Percentiles rank a stretch among this genome's conserved stretches.
These are phyloP conservation scores for Neonectria ditissima DNA, from an alignment of 2,329 filamentous ascomycete species.

Conservation along the genomic window DNA sequence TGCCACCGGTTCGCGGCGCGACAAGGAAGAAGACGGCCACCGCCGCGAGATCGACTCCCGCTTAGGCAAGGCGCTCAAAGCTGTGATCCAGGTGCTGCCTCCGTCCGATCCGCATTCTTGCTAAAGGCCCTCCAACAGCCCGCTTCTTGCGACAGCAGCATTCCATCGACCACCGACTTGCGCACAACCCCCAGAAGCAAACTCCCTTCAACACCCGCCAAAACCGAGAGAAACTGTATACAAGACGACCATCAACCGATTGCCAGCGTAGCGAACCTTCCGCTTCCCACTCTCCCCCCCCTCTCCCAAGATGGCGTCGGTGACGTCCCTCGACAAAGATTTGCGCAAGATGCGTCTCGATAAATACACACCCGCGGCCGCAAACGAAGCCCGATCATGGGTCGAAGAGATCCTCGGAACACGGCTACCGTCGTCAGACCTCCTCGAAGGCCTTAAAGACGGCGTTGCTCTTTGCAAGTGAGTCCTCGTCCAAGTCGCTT, in stretches of 20 bases:
- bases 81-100: constrained; percentile 6
- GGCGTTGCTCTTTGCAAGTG: constrained; percentile 94
- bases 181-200: neutral
- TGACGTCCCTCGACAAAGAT: constrained; percentile 93
- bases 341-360: constrained; percentile 92
- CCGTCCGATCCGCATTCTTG: constrained; percentile 10
- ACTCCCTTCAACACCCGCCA: neutral
- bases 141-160: constrained; percentile 24
- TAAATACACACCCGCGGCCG: constrained; percentile 91
- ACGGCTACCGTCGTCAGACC: constrained; percentile 76
- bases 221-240: neutral
- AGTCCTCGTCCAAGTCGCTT: constrained; percentile 44
- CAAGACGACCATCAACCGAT: neutral
- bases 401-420: constrained; percentile 86
- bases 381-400: constrained; percentile 86
- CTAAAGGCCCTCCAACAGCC: neutral
- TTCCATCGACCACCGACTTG: constrained; percentile 15
- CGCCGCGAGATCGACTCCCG: neutral
- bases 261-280: neutral
- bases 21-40: neutral
- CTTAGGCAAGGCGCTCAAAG: constrained; percentile 22
- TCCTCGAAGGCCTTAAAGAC: constrained; percentile 89
- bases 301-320: constrained; percentile 82
- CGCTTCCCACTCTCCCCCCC: no score
- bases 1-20: constrained; percentile 7